Percentiles rank a stretch among this genome's conserved stretches.
Evolutionary conservation across 805 yeast species (phyloP).

Genomic region (Cyberlindnera bimundalis): DNA sequence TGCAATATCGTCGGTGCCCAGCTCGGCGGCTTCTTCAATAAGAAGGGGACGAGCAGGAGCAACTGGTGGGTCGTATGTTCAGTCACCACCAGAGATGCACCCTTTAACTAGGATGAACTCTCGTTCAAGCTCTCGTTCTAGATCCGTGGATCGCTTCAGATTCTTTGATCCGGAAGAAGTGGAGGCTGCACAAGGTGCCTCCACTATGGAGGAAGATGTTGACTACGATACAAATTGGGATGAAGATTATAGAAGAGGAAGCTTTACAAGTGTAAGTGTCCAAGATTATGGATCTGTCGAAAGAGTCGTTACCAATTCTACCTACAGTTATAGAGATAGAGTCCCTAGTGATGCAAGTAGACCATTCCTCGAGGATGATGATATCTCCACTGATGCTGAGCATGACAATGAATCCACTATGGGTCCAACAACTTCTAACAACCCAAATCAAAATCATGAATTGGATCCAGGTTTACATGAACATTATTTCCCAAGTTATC

Average conservation of each 20-base stretch:
- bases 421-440: slow-evolving; percentile 26
- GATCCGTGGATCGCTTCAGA: slow-evolving; percentile 49
- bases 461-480: slow-evolving; percentile 38
- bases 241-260: slow-evolving; percentile 41
- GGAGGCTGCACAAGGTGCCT: slow-evolving; percentile 83
- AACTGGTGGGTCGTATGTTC: no score
- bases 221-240: slow-evolving; percentile 81
- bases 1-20: slow-evolving; percentile 15
- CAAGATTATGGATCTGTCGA: slow-evolving; percentile 25
- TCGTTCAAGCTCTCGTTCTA: slow-evolving; percentile 34
- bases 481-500: slow-evolving; percentile 38
- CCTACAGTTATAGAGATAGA: slow-evolving; percentile 35
- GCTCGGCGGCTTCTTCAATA: slow-evolving; percentile 28
- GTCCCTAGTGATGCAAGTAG: slow-evolving; percentile 35
- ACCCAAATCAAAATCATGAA: slow-evolving; percentile 14
- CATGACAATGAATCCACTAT: slow-evolving; percentile 32
- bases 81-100: slow-evolving; percentile 18
- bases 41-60: slow-evolving; percentile 26
- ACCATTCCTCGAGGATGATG: slow-evolving; percentile 28
- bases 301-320: slow-evolving; percentile 29
- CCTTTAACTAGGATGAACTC: slow-evolving; percentile 27
- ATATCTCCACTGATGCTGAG: slow-evolving; percentile 31
- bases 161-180: slow-evolving; percentile 84
- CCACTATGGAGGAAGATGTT: slow-evolving; percentile 62
- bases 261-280: slow-evolving; percentile 28